Evolutionary conservation across 345 rosid genomes (phyloP).

Genomic region (Zanthoxylum bungeanum): DNA sequence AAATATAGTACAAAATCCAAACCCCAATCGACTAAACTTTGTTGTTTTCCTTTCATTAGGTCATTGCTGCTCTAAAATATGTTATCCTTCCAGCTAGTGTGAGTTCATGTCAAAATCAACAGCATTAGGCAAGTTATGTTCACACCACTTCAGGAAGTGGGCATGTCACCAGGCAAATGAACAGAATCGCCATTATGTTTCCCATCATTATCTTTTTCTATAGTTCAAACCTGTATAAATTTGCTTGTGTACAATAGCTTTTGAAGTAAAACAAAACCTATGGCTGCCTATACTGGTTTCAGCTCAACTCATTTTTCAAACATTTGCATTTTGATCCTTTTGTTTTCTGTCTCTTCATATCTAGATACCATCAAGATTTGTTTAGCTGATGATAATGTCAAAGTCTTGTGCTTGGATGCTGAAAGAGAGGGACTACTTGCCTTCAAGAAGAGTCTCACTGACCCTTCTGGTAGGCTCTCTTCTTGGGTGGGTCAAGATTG

Average conservation of each 20-base stretch:
- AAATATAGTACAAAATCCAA: not conserved
- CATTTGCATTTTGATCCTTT: not conserved
- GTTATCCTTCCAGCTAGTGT: not conserved
- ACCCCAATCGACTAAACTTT: not conserved
- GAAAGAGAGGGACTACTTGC: slow-evolving; percentile 28
- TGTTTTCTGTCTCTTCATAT: not conserved
- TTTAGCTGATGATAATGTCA: not conserved
- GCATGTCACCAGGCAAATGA: not conserved
- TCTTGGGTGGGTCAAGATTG: slow-evolving; percentile 28
- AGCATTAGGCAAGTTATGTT: not conserved
- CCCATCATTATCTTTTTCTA: not conserved
- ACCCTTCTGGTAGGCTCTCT: slow-evolving; percentile 31
- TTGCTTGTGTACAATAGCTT: not conserved
- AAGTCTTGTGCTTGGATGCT: slow-evolving; percentile 1
- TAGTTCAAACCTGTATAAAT: not conserved
- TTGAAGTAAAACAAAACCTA: not conserved
- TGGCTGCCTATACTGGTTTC: not conserved
- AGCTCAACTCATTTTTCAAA: not conserved
- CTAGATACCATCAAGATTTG: slow-evolving; percentile 1
- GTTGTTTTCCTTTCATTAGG: not conserved
- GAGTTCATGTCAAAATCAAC: not conserved
- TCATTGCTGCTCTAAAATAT: not conserved
- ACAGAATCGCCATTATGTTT: not conserved
- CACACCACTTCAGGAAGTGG: not conserved
- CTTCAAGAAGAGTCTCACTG: slow-evolving; percentile 24